Base-by-base conservation (phyloP, 352 stramenopile genomes). In the Phytophthora vignae region DNA sequence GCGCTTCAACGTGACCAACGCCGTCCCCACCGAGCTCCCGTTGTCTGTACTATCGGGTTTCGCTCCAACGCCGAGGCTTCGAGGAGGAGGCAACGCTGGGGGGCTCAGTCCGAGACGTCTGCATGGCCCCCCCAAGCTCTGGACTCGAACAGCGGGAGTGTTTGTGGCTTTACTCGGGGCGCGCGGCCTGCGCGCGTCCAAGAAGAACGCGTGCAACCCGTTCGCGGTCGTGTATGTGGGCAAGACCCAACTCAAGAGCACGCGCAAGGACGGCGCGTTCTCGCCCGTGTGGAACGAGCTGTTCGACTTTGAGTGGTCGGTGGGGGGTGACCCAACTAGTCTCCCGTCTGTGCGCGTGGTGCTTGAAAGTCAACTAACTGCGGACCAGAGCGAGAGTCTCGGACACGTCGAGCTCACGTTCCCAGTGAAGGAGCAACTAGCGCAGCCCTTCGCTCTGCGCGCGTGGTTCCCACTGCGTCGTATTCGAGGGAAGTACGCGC, bases 131-230 rank as follows among this genome's bases (percentile, higher is more conserved):
- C n/a, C 59, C 0, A 92, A 90, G 52, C 65, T 94, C 2, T 94
- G 87, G 87, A 88, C 73, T 5, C 82, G 87, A 1, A 70, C 78
- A 4, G 64, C 66, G 0, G 87, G 80, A 0, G 46, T 94, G 44
- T 87, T 82, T 53, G 70, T 94, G 7, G 60, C 72, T 0, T 58
- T 94, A 3, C 61, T 94, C 19, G 74, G 85, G 3, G 84, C 81
- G 5, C 77, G 83, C 6, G 81, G 85, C 19, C 60, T 94, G 9
- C 77, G 75, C 7, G 79, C 79, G 7, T 77, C 78, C 0, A 92
- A 94, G 67, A 92, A 90, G 56, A 82, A 89, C 49, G 86, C 80
- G 8, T 94, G 84, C 66, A 92, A 94, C 44, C 77, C 87, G n/a
- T 94, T 94, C 44, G 83, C 75, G 0, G 75, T 92, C 4, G 56